phyloP scores from a whole-genome alignment of 495 filamentous ascomycete species.

The Lasiosphaeria miniovina region DNA sequence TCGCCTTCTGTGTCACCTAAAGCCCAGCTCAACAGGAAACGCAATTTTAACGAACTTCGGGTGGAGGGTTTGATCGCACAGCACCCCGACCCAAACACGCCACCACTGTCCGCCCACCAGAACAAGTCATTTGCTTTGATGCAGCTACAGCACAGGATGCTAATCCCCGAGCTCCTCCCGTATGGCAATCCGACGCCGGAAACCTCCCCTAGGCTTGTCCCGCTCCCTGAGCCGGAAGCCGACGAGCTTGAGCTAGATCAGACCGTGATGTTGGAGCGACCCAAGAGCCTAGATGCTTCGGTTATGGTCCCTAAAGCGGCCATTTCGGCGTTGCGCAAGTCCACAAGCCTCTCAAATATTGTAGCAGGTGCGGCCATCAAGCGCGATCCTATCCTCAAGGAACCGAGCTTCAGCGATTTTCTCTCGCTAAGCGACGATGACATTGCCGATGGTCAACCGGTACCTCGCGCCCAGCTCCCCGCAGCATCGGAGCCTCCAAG shows the following conservation, averaged over 20 bases:
- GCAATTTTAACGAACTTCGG: background rate
- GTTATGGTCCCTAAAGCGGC: background rate
- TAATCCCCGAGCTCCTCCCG: background rate
- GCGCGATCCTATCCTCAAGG: slow-evolving; percentile 25
- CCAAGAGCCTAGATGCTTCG: slow-evolving; percentile 10
- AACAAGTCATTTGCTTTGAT: slow-evolving; percentile 10
- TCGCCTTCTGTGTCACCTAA: slow-evolving; percentile 23
- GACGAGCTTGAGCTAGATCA: slow-evolving; percentile 2
- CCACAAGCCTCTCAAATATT: slow-evolving; percentile 23
- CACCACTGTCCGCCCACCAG: slow-evolving; percentile 19
- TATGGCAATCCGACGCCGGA: slow-evolving; percentile 16
- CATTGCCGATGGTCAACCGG: slow-evolving; percentile 36
- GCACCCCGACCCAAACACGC: slow-evolving; percentile 9
- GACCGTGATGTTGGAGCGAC: slow-evolving; percentile 1
- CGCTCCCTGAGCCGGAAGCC: slow-evolving; percentile 9
- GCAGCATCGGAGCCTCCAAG: slow-evolving; percentile 12
- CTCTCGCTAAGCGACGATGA: slow-evolving; percentile 45
- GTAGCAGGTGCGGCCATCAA: background rate
- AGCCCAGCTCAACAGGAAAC: slow-evolving; percentile 15
- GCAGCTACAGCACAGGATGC: slow-evolving; percentile 3
- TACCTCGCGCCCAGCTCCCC: slow-evolving; percentile 13
- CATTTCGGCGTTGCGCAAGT: slow-evolving; percentile 15
- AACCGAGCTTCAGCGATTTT: slow-evolving; percentile 47
- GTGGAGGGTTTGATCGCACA: background rate
- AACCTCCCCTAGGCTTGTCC: slow-evolving; percentile 23